phyloP scores from a whole-genome alignment of 208 protist species.

The Trichomonas tenax region DNA sequence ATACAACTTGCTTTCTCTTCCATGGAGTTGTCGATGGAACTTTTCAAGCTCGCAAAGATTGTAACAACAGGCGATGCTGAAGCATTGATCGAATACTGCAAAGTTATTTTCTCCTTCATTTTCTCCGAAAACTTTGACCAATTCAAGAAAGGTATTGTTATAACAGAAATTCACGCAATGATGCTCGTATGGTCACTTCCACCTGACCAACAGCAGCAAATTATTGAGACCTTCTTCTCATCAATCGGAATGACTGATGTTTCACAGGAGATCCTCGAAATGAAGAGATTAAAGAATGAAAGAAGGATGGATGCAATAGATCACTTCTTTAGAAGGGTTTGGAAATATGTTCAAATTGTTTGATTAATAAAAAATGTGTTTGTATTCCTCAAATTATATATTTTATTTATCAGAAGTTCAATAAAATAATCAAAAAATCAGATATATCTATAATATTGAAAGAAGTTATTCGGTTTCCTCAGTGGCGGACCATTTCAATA shows the following conservation, averaged over 20 bases:
- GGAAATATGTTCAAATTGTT: neutral
- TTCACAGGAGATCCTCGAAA: neutral
- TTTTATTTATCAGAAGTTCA: no score
- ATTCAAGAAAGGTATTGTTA: neutral
- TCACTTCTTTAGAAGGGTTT: neutral
- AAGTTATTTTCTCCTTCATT: neutral
- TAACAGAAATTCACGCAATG: neutral
- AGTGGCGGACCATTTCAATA: neutral
- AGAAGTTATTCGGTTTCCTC: neutral
- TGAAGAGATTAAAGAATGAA: neutral
- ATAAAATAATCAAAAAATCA: no score
- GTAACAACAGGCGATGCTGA: neutral
- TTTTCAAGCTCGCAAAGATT: neutral
- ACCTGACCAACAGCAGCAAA: neutral
- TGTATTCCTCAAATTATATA: no score
- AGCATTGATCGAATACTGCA: neutral
- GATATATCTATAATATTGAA: no score
- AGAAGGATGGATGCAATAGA: neutral
- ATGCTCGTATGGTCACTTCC: neutral
- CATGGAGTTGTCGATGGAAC: neutral
- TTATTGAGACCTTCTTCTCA: neutral
- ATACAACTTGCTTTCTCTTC: neutral
- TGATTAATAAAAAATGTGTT: no score
- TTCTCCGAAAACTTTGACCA: neutral
- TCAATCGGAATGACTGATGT: neutral